Evolutionary conservation across 257 asterid species (phyloP).

Genomic region (Nicotiana attenuata): DNA sequence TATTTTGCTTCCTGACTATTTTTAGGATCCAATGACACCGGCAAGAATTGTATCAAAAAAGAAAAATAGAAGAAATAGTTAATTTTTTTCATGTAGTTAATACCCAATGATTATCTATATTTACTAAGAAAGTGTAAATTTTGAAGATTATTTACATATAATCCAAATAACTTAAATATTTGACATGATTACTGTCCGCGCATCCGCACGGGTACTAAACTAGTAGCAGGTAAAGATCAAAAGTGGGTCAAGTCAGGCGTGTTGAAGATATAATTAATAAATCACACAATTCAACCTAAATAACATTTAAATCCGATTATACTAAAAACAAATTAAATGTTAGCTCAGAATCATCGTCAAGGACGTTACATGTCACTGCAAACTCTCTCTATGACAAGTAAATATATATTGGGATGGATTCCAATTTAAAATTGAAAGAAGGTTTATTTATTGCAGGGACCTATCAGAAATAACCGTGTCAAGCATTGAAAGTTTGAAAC

Average conservation of each 20-base stretch:
- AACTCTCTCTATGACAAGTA: background rate
- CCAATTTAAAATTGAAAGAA: background rate
- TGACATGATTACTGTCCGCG: too few species aligned
- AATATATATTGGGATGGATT: background rate
- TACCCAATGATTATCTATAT: too few species aligned
- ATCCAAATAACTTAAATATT: too few species aligned
- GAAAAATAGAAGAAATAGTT: too few species aligned
- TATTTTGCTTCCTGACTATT: too few species aligned
- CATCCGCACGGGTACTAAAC: too few species aligned
- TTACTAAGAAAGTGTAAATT: too few species aligned
- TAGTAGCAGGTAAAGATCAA: too few species aligned
- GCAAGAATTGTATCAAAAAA: too few species aligned
- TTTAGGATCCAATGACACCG: too few species aligned
- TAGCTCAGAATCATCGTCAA: constrained; percentile 2
- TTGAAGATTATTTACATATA: too few species aligned
- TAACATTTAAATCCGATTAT: background rate
- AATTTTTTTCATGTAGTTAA: too few species aligned
- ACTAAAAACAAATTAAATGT: background rate
- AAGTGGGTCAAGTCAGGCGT: background rate
- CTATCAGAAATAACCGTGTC: background rate
- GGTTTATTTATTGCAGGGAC: background rate
- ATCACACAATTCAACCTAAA: background rate
- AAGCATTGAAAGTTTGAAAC: background rate
- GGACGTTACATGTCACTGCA: constrained; percentile 4
- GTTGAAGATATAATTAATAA: background rate